Evolutionary conservation across 2,329 filamentous ascomycete genomes (phyloP).

Genomic region (Cercospora zeae-maydis): DNA sequence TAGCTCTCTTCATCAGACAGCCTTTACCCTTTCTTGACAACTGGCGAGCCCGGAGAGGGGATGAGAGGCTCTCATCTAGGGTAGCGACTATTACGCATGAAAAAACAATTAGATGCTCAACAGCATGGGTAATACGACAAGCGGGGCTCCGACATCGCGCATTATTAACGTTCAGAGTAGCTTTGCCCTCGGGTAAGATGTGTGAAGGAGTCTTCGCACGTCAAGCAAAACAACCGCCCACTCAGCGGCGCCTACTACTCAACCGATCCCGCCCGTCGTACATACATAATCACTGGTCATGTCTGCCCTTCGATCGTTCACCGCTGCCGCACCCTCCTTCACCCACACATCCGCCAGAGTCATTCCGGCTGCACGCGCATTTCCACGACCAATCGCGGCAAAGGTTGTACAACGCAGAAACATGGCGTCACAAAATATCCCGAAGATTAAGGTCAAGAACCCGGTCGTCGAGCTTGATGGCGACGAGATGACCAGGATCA

Average conservation of each 20-base stretch:
- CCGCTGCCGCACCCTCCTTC: conserved; percentile 18
- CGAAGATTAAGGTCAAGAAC: conserved; percentile 99
- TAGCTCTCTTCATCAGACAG: no score
- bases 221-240: conserved; percentile 1
- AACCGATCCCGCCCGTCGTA: conserved; percentile 12
- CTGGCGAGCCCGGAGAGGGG: not conserved
- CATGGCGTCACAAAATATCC: conserved; percentile 42
- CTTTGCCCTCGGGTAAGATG: not conserved
- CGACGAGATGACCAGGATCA: conserved; percentile 94
- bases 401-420: conserved; percentile 37
- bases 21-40: no score
- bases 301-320: conserved; percentile 25
- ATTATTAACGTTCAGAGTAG: not conserved
- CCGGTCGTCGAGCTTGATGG: conserved; percentile 97
- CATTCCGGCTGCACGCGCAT: conserved; percentile 25
- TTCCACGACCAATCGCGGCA: conserved; percentile 34
- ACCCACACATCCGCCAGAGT: conserved; percentile 18
- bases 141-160: not conserved
- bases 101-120: no score
- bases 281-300: conserved; percentile 17
- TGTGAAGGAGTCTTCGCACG: not conserved
- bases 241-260: conserved; percentile 3
- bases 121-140: no score
- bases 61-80: not conserved
- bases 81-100: no score